Evolutionary conservation across 2,329 filamentous ascomycete genomes (phyloP).

Genomic region (Lasiodiplodia sp.): DNA sequence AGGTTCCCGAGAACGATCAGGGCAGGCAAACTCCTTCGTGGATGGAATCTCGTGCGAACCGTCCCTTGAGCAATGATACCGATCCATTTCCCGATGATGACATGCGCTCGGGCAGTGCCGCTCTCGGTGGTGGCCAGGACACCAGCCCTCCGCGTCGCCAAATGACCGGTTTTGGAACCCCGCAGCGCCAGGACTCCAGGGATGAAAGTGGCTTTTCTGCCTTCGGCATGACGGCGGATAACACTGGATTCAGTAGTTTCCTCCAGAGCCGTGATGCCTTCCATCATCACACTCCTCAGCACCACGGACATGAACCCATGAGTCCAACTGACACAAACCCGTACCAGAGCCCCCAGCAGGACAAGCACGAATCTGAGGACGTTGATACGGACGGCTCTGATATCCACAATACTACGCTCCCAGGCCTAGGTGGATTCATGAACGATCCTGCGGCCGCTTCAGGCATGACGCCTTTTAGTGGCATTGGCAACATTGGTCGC

Average conservation of each 20-base stretch:
- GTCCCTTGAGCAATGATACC: constrained; percentile 67
- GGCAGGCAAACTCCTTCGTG: constrained; percentile 59
- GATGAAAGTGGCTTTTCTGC: constrained; percentile 67
- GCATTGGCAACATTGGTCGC: constrained; percentile 62
- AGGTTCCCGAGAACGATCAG: constrained; percentile 60
- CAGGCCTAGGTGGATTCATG: constrained; percentile 63
- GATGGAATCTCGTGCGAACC: constrained; percentile 56
- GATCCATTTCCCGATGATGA: constrained; percentile 74
- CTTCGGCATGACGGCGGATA: constrained; percentile 67
- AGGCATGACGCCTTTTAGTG: constrained; percentile 60
- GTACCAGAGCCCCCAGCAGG: constrained; percentile 87
- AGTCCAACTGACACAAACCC: constrained; percentile 91
- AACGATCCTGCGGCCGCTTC: constrained; percentile 51
- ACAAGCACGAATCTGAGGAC: constrained; percentile 70
- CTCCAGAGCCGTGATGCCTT: constrained; percentile 63
- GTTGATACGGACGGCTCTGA: constrained; percentile 64
- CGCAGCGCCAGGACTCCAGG: constrained; percentile 58
- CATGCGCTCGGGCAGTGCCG: constrained; percentile 70
- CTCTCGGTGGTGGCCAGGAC: constrained; percentile 78
- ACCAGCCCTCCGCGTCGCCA: constrained; percentile 61
- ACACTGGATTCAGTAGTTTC: constrained; percentile 64
- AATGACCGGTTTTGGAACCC: constrained; percentile 52
- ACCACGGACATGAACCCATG: constrained; percentile 70
- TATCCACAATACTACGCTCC: constrained; percentile 58
- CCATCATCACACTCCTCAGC: constrained; percentile 62